Base-by-base conservation (phyloP, 495 filamentous ascomycete species). In the Symbiotaphrina buchneri region DNA sequence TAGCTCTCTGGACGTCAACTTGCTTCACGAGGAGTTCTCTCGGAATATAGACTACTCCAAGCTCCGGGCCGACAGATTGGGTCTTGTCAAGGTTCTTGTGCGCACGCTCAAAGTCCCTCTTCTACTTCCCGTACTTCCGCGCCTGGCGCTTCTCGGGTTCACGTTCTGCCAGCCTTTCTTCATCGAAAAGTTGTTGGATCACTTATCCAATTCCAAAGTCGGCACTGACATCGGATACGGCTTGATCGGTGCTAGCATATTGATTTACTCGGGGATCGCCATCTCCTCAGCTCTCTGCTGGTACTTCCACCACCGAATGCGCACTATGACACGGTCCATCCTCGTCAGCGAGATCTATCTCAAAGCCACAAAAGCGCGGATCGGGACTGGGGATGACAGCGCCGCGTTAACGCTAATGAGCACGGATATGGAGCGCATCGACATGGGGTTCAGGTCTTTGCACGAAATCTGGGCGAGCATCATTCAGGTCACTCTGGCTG, bases 91-190 rank as follows among this genome's bases (percentile, higher is more conserved):
- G n/a, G n/a, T n/a, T n/a, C n/a, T n/a, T n/a, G n/a, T n/a, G n/a
- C n/a, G n/a, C n/a, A n/a, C n/a, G n/a, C n/a, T n/a, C n/a, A n/a
- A n/a, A 30, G 7, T 34, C 40, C 15, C 27, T 45, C 3, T 45
- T 35, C 21, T 10, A 32, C 7, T 28, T 39, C 8, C 13, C 22
- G 13, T 25, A 8, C 22, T n/a, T n/a, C 22, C 22, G 22, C 22
- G 22, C 8, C 8, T n/a, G 22, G 22, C 22, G 22, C 22, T 25
- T 25, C 8, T 25, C 22, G 22, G 8, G 22, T 25, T 25, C 13
- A 25, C 8, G 8, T 25, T 25, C 22, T 25, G 22, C 22, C 22
- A 25, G 22, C 22, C 22, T n/a, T 25, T 25, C 22, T n/a, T 25
- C 8, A 25, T 25, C 22, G 13, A 25, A 8, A 8, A 13, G 8